Percentiles rank a stretch among this genome's conserved stretches.
Evolutionary conservation across 2,329 filamentous ascomycete genomes (phyloP).

Genomic region (Arthrobotrys sinensis): DNA sequence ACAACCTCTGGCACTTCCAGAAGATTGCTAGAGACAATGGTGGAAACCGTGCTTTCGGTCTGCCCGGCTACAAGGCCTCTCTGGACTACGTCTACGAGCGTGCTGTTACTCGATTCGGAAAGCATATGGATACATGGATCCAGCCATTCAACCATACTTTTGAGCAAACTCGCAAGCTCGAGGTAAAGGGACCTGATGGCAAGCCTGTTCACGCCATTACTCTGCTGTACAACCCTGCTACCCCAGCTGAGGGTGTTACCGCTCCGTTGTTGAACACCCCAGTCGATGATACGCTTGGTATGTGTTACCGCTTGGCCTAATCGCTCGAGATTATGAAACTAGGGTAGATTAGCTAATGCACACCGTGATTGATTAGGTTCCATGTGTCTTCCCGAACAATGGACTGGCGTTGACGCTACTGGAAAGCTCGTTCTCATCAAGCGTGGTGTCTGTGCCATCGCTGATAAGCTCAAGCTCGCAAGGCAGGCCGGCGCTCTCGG

Average conservation of each 20-base stretch:
- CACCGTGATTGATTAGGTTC: conserved; percentile 62
- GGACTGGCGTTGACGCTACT: conserved; percentile 69
- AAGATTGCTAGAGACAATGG: conserved; percentile 73
- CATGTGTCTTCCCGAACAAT: conserved; percentile 69
- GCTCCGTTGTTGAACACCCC: conserved; percentile 67
- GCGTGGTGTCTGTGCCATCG: conserved; percentile 69
- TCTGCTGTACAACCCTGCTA: conserved; percentile 71
- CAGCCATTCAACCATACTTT: conserved; percentile 71
- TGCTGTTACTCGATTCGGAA: conserved; percentile 62
- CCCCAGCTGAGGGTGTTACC: conserved; percentile 68
- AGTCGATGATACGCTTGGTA: conserved; percentile 66
- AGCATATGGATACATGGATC: conserved; percentile 69
- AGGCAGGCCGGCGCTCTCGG: conserved; percentile 69
- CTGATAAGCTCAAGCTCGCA: conserved; percentile 70
- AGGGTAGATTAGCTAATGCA: conserved; percentile 14
- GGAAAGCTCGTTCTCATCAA: conserved; percentile 70
- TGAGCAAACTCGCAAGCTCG: conserved; percentile 69
- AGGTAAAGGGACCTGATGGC: conserved; percentile 69
- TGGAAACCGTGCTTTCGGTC: conserved; percentile 75
- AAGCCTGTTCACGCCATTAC: conserved; percentile 69
- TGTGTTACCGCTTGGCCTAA: background rate
- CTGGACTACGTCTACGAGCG: conserved; percentile 74
- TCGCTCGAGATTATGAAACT: background rate
- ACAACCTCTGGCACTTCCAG: conserved; percentile 72
- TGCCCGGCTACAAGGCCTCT: conserved; percentile 75